A percentile compares a stretch with the other conserved stretches of the same genome.
Conservation (phyloP, 73 alveolate species). For the Tetrahymena borealis region DNA sequence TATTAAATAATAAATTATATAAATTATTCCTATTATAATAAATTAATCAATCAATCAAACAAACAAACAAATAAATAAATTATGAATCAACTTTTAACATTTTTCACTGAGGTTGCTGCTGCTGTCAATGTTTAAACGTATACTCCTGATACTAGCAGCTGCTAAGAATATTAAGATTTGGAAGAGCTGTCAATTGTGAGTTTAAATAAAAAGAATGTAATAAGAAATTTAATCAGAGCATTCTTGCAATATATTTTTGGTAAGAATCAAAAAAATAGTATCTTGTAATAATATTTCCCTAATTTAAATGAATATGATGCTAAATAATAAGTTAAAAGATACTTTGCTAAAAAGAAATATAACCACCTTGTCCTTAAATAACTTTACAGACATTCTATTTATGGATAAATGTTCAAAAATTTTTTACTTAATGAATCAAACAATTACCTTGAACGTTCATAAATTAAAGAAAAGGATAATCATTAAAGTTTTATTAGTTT, state of each 20-base stretch:
- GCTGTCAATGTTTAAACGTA: background rate
- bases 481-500: background rate
- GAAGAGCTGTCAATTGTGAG: background rate
- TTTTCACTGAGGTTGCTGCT: background rate
- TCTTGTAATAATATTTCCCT: background rate
- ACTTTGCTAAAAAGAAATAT: background rate
- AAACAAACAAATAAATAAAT: background rate
- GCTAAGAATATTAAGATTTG: background rate
- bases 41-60: background rate
- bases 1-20: no score
- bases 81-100: background rate
- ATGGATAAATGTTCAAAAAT: background rate
- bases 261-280: background rate
- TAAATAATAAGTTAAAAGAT: background rate
- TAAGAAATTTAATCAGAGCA: background rate
- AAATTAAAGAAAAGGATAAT: background rate
- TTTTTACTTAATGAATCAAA: background rate
- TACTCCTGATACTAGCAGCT: background rate
- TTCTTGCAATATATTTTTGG: background rate
- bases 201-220: background rate
- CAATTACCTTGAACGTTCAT: background rate
- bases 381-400: background rate
- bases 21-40: no score
- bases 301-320: background rate
- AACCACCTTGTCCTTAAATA: background rate